These are phyloP conservation scores for Rhodamnia rubescens DNA, from an alignment of 345 rosid species.

Conservation along the genomic window DNA sequence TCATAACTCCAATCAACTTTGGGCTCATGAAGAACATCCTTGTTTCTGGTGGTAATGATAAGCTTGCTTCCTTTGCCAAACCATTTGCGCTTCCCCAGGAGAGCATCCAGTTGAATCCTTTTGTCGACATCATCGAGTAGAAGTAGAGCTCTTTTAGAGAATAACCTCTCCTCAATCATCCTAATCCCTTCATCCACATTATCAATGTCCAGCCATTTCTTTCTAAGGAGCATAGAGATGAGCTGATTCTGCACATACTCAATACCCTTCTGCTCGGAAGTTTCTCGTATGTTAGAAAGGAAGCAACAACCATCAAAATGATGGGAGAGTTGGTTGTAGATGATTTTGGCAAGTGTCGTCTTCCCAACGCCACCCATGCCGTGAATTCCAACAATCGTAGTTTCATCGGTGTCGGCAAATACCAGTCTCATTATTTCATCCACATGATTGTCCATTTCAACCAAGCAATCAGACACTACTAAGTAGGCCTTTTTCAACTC, in stretches of 20 bases:
- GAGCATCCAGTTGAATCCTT: not conserved
- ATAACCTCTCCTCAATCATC: not conserved
- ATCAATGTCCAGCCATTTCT: not conserved
- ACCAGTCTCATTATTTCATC: not conserved
- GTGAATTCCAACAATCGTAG: not conserved
- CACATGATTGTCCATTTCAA: not conserved
- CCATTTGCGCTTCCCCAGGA: not conserved
- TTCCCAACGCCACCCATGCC: conserved; percentile 5
- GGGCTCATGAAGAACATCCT: not conserved
- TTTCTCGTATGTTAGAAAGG: not conserved
- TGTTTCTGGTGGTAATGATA: not conserved
- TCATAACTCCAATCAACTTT: not conserved
- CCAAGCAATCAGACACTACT: not conserved
- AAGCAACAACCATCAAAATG: not conserved
- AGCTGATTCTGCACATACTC: not conserved
- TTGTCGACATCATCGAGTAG: not conserved
- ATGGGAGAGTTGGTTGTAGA: not conserved
- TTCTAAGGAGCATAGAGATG: not conserved
- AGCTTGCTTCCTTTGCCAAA: not conserved
- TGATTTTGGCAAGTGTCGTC: not conserved
- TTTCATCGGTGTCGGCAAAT: not conserved
- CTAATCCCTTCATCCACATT: not conserved
- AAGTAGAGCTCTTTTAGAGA: not conserved
- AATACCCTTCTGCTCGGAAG: not conserved
- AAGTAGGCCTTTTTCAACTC: not conserved